Evolutionary conservation across 768 basidiomycete genomes (phyloP), one percentile per base, ranked within the genome.

Genomic region (Leccinum truebloodii): DNA sequence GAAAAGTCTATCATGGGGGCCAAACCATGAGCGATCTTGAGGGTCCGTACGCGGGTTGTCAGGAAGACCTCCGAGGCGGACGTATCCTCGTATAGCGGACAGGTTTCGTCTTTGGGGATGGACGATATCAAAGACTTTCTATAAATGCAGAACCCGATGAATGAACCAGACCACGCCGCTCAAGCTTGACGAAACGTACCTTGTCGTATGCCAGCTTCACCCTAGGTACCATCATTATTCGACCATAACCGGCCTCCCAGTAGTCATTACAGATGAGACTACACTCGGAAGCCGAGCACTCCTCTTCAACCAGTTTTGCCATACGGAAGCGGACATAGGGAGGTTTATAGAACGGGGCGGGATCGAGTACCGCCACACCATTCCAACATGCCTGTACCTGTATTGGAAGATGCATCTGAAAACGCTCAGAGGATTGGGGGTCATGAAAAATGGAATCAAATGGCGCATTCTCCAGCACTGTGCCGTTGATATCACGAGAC

Each of bases 341-440:
- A 0, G 92, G 90, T 2, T 82, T 79, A 76, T 99, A 99, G 77
- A 99, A 90, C 6, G 97, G 97, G 10, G 90, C 95, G 0, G 97
- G 95, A 71, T 98, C 97, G 57, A 98, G 82, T 8, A 99, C 79
- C 35, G 96, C 95, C 66, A 98, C 89, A 18, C 97, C 97, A 72
- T 98, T 99, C 97, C 97, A 98, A 76, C 96, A 99, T 4, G 90
- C 89, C 77, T 98, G 96, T 26, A 98, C 94, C 72, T 99, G 97
- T 22, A 98, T 79, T 0, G 97, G 96, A 1, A 99, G 82, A 73
- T 99, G 96, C 46, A 83, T 79, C 73, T 93, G 92, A 85, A 95
- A 99, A 32, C 94, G 86, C 49, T 85, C 79, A 13, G 86, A 83
- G 2, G 90, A 91, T 26, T 85, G 76, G 6, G 81, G 72, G 69